A percentile compares a stretch with the other conserved stretches of the same genome.
phyloP scores from a whole-genome alignment of 768 basidiomycete genomes.

The Termitomyces sp. region DNA sequence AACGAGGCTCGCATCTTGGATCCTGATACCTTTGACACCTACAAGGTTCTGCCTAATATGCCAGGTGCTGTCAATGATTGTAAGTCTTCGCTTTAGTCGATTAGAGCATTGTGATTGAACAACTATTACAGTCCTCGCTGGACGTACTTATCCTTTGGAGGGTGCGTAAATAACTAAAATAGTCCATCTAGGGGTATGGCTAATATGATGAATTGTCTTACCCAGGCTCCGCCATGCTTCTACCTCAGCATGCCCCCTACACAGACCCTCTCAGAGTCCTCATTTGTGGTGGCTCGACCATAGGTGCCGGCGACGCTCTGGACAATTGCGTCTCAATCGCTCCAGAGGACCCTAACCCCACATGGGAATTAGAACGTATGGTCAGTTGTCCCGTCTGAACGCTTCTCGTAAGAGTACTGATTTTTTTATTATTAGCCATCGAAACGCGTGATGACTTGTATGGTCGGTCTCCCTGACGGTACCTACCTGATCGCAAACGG shows the following conservation, averaged over 20 bases:
- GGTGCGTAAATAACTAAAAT: conserved; percentile 25
- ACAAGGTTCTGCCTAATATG: conserved; percentile 61
- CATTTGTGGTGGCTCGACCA: conserved; percentile 74
- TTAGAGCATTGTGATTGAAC: not conserved
- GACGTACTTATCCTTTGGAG: conserved; percentile 77
- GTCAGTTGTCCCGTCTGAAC: conserved; percentile 32
- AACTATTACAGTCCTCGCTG: conserved; percentile 45
- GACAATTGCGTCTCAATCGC: conserved; percentile 72
- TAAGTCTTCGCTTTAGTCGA: conserved; percentile 17
- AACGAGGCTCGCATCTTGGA: conserved; percentile 80
- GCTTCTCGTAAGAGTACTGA: not conserved
- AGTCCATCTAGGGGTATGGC: not conserved
- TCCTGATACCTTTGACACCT: conserved; percentile 59
- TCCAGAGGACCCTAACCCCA: conserved; percentile 58
- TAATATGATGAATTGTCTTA: not conserved
- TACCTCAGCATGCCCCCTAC: conserved; percentile 72
- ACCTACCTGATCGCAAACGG: conserved; percentile 78
- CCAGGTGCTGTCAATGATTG: conserved; percentile 72
- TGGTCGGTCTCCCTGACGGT: conserved; percentile 70
- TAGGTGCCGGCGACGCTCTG: conserved; percentile 44
- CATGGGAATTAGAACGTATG: conserved; percentile 79
- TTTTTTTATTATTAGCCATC: conserved; percentile 46
- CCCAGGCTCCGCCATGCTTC: conserved; percentile 52
- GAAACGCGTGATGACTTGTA: conserved; percentile 73
- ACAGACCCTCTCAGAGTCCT: conserved; percentile 67